Evolutionary conservation across 2,329 filamentous ascomycete genomes (phyloP), one percentile per base, ranked within the genome.

Genomic region (Diaporthe vaccinii): DNA sequence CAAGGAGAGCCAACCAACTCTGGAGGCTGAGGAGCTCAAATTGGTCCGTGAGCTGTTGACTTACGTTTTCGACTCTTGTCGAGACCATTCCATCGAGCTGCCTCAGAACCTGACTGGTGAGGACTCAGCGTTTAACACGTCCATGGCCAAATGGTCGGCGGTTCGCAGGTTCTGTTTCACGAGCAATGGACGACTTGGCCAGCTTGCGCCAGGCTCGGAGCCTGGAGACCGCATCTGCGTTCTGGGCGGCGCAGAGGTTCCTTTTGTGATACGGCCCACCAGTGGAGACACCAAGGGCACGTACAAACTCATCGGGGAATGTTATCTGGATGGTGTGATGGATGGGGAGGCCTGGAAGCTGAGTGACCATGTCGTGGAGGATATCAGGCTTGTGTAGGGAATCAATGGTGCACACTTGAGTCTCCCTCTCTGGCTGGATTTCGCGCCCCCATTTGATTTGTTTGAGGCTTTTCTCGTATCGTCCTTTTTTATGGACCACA

Each of bases 61-160:
- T 53, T 53, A 53, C 49, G 49, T 53, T 53, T 53, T 53, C 49
- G 49, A 53, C 49, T 53, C n/a, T n/a, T 53, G n/a, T 53, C n/a
- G 28, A 1, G 3, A 15, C 15, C 49, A 25, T 1, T 25, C 49
- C 2, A 0, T 15, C 0, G 49, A 28, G 49, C 49, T 53, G n/a
- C 49, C 49, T 7, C 49, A 53, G 49, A 53, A n/a, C 12, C n/a
- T 53, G n/a, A 7, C n/a, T 28, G 49, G 49, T 28, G 49, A 53
- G 14, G 49, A 53, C 1, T 53, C 49, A 0, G 49, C 49, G n/a
- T 53, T 53, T 15, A 53, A 53, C 49, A 28, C 49, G n/a, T 14
- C 49, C 1, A 53, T 53, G 49, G 49, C 49, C 49, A 53, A 25
- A 53, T 53, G 51, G 51, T 55, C 51, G 25, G 14, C 25, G 4